phyloP scores from a whole-genome alignment of 106 monocot species.

The Acorus calamus region DNA sequence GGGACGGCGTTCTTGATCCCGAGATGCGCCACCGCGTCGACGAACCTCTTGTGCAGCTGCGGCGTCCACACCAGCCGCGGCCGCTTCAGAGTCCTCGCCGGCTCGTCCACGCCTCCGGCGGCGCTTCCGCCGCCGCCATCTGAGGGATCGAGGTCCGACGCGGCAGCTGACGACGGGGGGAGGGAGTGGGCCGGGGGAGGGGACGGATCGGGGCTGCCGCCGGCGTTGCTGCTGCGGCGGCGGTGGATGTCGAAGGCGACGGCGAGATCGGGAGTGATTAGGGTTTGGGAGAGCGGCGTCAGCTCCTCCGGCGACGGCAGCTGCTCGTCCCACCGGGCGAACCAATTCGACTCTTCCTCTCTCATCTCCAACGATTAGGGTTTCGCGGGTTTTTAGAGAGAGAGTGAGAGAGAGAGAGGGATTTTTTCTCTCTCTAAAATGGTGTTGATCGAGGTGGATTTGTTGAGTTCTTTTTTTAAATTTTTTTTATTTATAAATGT shows the following conservation, averaged over 20 bases:
- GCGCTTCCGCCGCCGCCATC: conserved; percentile 20
- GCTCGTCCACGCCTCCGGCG: conserved; percentile 30
- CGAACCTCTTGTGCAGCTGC: conserved; percentile 76
- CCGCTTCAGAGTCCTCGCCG: conserved; percentile 60
- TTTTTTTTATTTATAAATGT: too few species aligned
- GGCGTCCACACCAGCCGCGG: conserved; percentile 83
- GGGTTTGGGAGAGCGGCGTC: conserved; percentile 65
- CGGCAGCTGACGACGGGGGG: background rate
- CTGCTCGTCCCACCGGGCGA: conserved; percentile 70
- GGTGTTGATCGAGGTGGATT: too few species aligned
- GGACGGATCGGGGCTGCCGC: background rate
- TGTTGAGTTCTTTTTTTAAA: too few species aligned
- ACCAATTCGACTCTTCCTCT: conserved; percentile 58
- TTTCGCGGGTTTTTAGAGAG: too few species aligned
- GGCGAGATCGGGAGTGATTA: conserved; percentile 80
- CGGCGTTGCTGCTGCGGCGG: background rate
- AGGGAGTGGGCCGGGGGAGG: background rate
- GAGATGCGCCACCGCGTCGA: conserved; percentile 63
- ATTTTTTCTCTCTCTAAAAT: too few species aligned
- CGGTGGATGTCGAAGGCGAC: conserved; percentile 63
- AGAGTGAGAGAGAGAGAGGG: too few species aligned
- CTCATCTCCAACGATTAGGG: conserved; percentile 9
- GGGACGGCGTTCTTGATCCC: conserved; percentile 90
- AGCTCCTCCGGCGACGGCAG: conserved; percentile 74
- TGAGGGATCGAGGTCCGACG: conserved; percentile 14